These are phyloP conservation scores for Agastache rugosa DNA, from an alignment of 257 asterid species.

Conservation along the genomic window DNA sequence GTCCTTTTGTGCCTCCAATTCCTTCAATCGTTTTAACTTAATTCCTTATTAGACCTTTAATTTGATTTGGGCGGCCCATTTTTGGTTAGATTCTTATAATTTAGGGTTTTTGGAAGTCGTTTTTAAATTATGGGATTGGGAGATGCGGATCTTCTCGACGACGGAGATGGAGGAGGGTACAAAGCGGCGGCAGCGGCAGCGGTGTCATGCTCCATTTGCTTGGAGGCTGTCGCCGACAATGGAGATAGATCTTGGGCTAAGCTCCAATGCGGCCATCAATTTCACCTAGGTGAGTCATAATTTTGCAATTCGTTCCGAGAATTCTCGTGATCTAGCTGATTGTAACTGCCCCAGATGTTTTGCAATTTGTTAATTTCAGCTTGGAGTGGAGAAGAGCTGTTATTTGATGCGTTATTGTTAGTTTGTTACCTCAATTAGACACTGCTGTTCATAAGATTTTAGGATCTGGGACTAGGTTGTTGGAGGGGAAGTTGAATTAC, in stretches of 20 bases:
- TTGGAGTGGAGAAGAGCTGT: slow-evolving; percentile 16
- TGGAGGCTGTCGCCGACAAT: slow-evolving; percentile 70
- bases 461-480: slow-evolving; percentile 25
- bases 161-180: slow-evolving; percentile 56
- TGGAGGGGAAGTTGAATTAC: slow-evolving; percentile 7
- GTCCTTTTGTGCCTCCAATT: background rate
- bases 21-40: background rate
- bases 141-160: slow-evolving; percentile 66
- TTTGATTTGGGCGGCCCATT: slow-evolving; percentile 13
- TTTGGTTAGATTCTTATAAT: slow-evolving; percentile 4
- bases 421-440: background rate
- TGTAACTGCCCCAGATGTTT: background rate
- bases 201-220: slow-evolving; percentile 81
- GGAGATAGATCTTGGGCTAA: slow-evolving; percentile 92
- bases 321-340: slow-evolving; percentile 31
- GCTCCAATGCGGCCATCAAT: slow-evolving; percentile 96
- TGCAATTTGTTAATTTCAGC: slow-evolving; percentile 13
- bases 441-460: background rate
- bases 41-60: background rate
- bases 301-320: slow-evolving; percentile 23
- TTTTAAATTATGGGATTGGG: slow-evolving; percentile 73
- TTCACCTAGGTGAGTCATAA: slow-evolving; percentile 79
- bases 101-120: slow-evolving; percentile 36
- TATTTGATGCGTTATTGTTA: background rate
- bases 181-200: slow-evolving; percentile 42